Percentiles rank a stretch among this genome's conserved stretches.
Conservation (phyloP, 2,329 filamentous ascomycete species). For the Juglanconis oblonga region DNA sequence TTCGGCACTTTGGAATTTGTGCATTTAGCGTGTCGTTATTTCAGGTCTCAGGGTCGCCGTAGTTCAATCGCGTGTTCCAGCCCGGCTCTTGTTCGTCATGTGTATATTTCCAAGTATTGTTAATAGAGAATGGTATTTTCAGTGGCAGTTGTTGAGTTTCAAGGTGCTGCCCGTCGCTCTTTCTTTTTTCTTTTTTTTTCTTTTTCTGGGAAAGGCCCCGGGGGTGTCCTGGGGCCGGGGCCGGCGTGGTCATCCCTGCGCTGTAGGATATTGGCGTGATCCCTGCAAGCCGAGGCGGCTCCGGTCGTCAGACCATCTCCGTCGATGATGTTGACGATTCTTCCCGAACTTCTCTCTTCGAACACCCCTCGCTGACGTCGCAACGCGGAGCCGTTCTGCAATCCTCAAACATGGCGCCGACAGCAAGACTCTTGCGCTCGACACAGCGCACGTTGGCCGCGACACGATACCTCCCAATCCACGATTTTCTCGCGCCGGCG, state of each 20-base stretch:
- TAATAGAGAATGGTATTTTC: not conserved
- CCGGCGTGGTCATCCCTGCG: too few relatives aligned
- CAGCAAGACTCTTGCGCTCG: constrained; percentile 20
- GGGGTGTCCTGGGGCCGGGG: too few relatives aligned
- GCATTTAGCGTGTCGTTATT: too few relatives aligned
- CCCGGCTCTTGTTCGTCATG: not conserved
- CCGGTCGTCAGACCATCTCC: constrained; percentile 6
- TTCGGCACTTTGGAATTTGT: not conserved
- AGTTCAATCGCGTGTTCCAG: not conserved
- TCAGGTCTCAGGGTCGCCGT: too few relatives aligned
- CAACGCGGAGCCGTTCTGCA: not conserved
- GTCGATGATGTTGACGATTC: constrained; percentile 12
- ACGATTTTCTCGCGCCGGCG: constrained; percentile 37
- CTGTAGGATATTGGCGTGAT: not conserved
- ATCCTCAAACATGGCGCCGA: constrained; percentile 22
- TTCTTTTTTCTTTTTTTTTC: not conserved
- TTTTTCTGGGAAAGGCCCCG: too few relatives aligned
- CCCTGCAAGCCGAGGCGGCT: constrained; percentile 2
- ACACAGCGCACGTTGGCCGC: constrained; percentile 20
- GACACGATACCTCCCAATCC: constrained; percentile 24
- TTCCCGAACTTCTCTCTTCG: too few relatives aligned
- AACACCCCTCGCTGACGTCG: not conserved
- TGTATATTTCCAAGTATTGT: not conserved
- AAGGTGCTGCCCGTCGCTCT: not conserved
- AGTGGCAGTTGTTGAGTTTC: not conserved